Evolutionary conservation across 2,329 filamentous ascomycete species (phyloP).

Genomic region (Plenodomus lindquistii): DNA sequence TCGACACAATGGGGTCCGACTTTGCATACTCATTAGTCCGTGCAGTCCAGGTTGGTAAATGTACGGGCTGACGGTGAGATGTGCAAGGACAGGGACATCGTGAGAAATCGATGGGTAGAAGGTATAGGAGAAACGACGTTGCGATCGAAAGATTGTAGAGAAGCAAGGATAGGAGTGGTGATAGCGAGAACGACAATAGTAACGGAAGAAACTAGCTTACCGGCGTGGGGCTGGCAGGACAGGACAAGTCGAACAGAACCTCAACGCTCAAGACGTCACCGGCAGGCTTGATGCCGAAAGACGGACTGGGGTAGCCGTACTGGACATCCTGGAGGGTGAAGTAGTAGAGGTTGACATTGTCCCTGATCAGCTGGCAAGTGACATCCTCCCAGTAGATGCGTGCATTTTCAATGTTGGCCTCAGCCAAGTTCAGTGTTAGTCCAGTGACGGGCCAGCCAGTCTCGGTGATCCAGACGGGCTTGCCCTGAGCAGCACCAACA

Average conservation of each 20-base stretch:
- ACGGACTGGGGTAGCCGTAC: constrained; percentile 64
- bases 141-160: constrained; percentile 24
- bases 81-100: constrained; percentile 16
- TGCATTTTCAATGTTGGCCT: constrained; percentile 69
- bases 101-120: constrained; percentile 13
- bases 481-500: constrained; percentile 61
- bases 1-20: constrained; percentile 7
- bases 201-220: constrained; percentile 30
- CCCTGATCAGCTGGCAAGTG: constrained; percentile 69
- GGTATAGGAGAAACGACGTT: constrained; percentile 14
- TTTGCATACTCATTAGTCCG: constrained; percentile 34
- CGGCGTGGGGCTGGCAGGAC: constrained; percentile 31
- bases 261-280: constrained; percentile 35
- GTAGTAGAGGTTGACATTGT: constrained; percentile 62
- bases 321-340: constrained; percentile 74
- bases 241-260: constrained; percentile 43
- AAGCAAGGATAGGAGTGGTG: constrained; percentile 22
- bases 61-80: constrained; percentile 10
- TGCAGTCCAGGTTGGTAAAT: constrained; percentile 16
- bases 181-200: constrained; percentile 19
- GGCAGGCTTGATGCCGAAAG: constrained; percentile 70
- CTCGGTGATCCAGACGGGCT: constrained; percentile 84
- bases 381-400: constrained; percentile 80
- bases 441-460: constrained; percentile 85
- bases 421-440: constrained; percentile 60